Evolutionary conservation across 2,329 filamentous ascomycete genomes (phyloP).

Genomic region (Fusarium sp.): DNA sequence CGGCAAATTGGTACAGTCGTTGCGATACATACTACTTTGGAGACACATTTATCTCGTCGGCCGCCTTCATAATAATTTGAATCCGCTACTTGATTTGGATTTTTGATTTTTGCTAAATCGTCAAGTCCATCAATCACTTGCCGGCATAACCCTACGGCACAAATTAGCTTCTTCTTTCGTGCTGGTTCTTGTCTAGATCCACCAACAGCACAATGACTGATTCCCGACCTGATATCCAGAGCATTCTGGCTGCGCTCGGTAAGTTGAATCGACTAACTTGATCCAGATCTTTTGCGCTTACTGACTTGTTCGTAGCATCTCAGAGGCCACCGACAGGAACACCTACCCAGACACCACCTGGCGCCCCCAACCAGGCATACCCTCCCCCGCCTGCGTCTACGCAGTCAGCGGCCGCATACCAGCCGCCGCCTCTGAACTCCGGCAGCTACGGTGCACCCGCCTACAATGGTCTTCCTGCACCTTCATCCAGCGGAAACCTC

Average conservation of each 20-base stretch:
- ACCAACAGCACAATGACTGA: constrained; percentile 41
- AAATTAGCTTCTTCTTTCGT: constrained; percentile 22
- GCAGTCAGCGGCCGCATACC: constrained; percentile 52
- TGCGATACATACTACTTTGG: constrained; percentile 13
- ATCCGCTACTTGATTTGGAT: not conserved
- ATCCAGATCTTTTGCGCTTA: constrained; percentile 15
- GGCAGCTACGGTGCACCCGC: constrained; percentile 48
- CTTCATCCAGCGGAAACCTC: constrained; percentile 78
- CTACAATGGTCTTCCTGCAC: constrained; percentile 68
- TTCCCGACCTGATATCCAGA: constrained; percentile 50
- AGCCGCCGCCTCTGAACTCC: constrained; percentile 51
- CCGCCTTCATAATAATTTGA: constrained; percentile 9
- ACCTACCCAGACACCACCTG: constrained; percentile 56
- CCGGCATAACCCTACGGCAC: constrained; percentile 10
- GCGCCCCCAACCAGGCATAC: constrained; percentile 53
- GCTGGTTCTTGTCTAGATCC: constrained; percentile 22
- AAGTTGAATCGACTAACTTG: constrained; percentile 40
- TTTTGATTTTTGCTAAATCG: not conserved
- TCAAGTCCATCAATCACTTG: not conserved
- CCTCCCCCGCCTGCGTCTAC: constrained; percentile 53
- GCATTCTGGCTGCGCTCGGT: constrained; percentile 63
- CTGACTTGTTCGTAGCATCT: constrained; percentile 52
- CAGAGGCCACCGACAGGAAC: constrained; percentile 58
- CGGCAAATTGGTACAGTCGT: constrained; percentile 16
- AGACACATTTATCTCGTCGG: constrained; percentile 3